Conservation (phyloP, 2,329 filamentous ascomycete genomes). For the Teratosphaeria epicoccoides region DNA sequence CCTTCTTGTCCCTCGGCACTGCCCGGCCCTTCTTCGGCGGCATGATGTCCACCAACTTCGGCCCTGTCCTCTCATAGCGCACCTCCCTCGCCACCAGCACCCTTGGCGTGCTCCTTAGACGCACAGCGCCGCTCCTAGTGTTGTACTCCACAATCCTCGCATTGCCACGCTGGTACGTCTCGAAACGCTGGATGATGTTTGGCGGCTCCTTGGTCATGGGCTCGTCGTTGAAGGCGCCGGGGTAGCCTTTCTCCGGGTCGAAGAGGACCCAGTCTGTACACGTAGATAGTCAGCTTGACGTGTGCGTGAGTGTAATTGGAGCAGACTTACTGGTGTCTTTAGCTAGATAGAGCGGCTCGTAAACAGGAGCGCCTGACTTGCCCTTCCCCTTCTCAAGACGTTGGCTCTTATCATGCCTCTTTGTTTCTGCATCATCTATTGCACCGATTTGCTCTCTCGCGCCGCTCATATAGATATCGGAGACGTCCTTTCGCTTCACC, state of each 20-base stretch:
- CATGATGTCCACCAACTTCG: conserved; percentile 10
- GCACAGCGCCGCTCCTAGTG: conserved; percentile 7
- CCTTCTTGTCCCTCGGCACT: neutral
- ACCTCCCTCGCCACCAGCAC: conserved; percentile 6
- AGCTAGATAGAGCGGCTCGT: conserved; percentile 3
- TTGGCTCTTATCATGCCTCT: neutral
- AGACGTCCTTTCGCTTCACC: neutral
- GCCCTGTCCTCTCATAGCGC: conserved; percentile 11
- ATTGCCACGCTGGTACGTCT: conserved; percentile 13
- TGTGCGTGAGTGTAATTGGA: neutral
- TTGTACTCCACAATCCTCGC: conserved; percentile 16
- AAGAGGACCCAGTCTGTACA: conserved; percentile 21
- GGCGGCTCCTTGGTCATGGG: neutral
- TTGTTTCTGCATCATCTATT: neutral
- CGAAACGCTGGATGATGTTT: conserved; percentile 3
- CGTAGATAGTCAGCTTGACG: neutral
- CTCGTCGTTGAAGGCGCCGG: neutral
- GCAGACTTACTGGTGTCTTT: conserved; percentile 3
- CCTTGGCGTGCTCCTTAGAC: conserved; percentile 8
- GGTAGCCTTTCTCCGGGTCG: conserved; percentile 12
- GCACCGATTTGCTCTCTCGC: neutral
- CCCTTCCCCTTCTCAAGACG: neutral
- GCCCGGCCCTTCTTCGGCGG: neutral
- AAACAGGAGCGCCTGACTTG: neutral
- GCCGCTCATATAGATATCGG: conserved; percentile 1